phyloP scores from a whole-genome alignment of 2,329 filamentous ascomycete genomes.

The Thelonectria olida region DNA sequence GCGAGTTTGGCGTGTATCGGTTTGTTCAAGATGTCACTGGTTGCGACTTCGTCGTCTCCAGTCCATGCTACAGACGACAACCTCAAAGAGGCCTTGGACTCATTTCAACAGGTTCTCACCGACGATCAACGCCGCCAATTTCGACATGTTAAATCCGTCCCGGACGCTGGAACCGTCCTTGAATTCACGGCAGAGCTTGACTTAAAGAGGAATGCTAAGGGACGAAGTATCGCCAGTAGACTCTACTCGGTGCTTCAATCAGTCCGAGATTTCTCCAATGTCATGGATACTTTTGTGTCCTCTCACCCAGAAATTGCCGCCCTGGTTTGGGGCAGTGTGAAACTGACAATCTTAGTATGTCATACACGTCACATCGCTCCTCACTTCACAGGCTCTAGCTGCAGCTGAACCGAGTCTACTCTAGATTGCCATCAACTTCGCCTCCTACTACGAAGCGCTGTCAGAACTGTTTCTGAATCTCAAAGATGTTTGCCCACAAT shows the following conservation, averaged over 20 bases:
- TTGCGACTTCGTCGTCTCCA: neutral
- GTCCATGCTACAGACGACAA: neutral
- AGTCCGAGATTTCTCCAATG: constrained; percentile 47
- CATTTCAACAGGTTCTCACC: constrained; percentile 2
- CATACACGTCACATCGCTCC: too few species aligned
- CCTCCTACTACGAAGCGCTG: constrained; percentile 51
- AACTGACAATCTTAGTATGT: neutral
- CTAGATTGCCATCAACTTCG: constrained; percentile 46
- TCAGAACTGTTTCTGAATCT: constrained; percentile 49
- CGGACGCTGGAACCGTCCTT: constrained; percentile 43
- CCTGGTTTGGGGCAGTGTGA: constrained; percentile 27
- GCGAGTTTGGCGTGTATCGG: too few species aligned
- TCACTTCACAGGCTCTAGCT: too few species aligned
- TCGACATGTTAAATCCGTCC: constrained; percentile 1
- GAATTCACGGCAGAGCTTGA: constrained; percentile 48
- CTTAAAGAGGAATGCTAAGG: constrained; percentile 18
- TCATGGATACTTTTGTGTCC: constrained; percentile 50
- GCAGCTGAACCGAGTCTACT: neutral
- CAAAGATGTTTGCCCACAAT: constrained; percentile 45
- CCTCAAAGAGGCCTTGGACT: neutral
- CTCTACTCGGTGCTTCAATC: constrained; percentile 45
- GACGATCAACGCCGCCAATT: constrained; percentile 17
- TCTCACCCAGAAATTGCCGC: constrained; percentile 49
- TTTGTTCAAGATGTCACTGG: neutral
- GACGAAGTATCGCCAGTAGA: constrained; percentile 40